Base-by-base conservation (phyloP, 2,329 filamentous ascomycete genomes). In the Orbilia quercus region DNA sequence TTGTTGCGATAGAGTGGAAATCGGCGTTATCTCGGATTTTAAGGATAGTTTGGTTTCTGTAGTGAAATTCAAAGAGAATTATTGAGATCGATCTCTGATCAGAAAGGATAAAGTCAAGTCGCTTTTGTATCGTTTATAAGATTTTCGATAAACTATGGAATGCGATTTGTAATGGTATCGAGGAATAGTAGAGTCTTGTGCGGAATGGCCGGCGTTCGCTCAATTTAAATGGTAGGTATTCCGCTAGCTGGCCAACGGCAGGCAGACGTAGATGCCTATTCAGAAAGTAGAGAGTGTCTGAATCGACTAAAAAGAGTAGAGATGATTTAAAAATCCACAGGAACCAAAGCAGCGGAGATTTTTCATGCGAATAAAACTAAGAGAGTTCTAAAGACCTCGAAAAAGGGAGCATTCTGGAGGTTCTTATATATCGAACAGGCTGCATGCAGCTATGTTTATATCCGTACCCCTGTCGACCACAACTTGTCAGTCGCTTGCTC, bases 401-500 rank as follows among this genome's bases (percentile, higher is more conserved):
- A 53, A 54, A 54, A 54, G 16, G 31, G 50, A 22, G 28, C 11
- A 28, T 16, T 54, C 20, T 54, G 12, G 50, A 54, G 50, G 50
- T 54, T 38, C 28, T 54, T 54, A 54, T 54, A 54, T 54, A 54
- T 54, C 11, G 7, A 22, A 36, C n/a, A 54, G 16, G 38, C 28
- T 36, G 38, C 48, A 64, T 54, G 63, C 63, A 67, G 42, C 11
- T 47, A 54, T 18, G 40, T 31, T 55, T 57, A 65, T 38, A 55
- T 47, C n/a, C 18, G 28, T 16, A 47, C 28, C 62, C 50, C 34
- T 57, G 42, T 38, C 42, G 31, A 9, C 16, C 51, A 48, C 38
- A n/a, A 38, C 22, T 22, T 16, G 25, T 3, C 47, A 53, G 31
- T 23, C 25, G 23, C 5, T 28, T 18, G 42, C 67, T 73, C 69